Conservation (phyloP, 805 yeast species). For the Candida odintsovae region DNA sequence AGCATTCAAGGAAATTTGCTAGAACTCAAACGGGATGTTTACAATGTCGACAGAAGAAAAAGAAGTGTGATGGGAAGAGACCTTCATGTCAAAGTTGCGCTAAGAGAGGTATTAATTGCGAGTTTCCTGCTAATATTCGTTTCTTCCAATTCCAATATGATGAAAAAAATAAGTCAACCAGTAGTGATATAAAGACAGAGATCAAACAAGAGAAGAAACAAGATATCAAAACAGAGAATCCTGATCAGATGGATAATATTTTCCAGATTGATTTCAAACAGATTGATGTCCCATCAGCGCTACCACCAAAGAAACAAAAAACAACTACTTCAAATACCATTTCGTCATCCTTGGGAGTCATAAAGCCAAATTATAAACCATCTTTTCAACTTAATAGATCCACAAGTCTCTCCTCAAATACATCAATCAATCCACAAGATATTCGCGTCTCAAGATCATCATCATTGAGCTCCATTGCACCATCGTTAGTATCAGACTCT, state of each 20-base stretch:
- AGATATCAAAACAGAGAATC: neutral
- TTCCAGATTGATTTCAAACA: neutral
- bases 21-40: constrained; percentile 25
- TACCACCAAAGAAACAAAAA: neutral
- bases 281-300: neutral
- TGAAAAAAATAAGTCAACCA: neutral
- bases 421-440: neutral
- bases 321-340: neutral
- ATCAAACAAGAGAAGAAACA: neutral
- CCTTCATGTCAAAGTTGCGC: constrained; percentile 22
- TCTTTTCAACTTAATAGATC: neutral
- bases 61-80: constrained; percentile 24
- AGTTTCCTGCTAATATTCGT: constrained; percentile 23
- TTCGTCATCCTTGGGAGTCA: neutral
- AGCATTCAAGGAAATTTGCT: constrained; percentile 22
- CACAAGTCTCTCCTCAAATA: neutral
- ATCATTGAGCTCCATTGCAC: constrained; percentile 4
- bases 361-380: neutral
- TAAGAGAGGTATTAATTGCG: constrained; percentile 20
- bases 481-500: constrained; percentile 6
- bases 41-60: constrained; percentile 26
- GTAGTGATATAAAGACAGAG: neutral
- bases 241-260: neutral
- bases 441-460: constrained; percentile 6
- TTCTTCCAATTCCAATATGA: constrained; percentile 11